Percentiles rank a stretch among this genome's conserved stretches.
Conservation (phyloP, 495 filamentous ascomycete species). For the Hypoxylon crocopeplum region DNA sequence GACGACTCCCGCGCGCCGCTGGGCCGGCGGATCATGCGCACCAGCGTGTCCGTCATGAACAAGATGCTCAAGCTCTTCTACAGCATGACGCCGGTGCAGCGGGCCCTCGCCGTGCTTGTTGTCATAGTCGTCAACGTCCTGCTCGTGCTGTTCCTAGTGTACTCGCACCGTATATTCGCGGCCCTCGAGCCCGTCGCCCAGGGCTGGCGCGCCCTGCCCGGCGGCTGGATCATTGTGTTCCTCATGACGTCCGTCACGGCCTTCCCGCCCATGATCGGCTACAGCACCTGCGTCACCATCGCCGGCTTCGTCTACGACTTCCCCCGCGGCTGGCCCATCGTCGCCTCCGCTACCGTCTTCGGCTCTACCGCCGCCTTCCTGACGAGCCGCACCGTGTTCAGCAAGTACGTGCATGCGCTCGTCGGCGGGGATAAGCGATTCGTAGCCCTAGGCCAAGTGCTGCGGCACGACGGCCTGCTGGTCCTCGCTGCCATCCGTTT, state of each 20-base stretch:
- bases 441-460: constrained; percentile 64
- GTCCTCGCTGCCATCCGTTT: constrained; percentile 91
- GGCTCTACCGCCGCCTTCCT: constrained; percentile 82
- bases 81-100: constrained; percentile 65
- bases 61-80: constrained; percentile 43
- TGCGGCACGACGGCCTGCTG: constrained; percentile 84
- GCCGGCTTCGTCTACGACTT: constrained; percentile 94
- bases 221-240: constrained; percentile 84
- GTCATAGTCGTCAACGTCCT: constrained; percentile 57
- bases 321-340: constrained; percentile 88
- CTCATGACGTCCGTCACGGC: constrained; percentile 75
- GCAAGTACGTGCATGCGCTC: constrained; percentile 75
- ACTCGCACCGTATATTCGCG: constrained; percentile 77
- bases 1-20: constrained; percentile 39
- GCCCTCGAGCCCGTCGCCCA: constrained; percentile 72
- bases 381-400: constrained; percentile 77
- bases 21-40: constrained; percentile 54
- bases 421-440: constrained; percentile 82
- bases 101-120: constrained; percentile 60
- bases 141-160: constrained; percentile 72
- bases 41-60: constrained; percentile 44
- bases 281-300: constrained; percentile 84
- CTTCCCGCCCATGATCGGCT: constrained; percentile 92
- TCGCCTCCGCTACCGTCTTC: constrained; percentile 75
- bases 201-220: constrained; percentile 70